These are phyloP conservation scores for Tetraselmis striata DNA, from an alignment of 139 green algal species.

Conservation along the genomic window DNA sequence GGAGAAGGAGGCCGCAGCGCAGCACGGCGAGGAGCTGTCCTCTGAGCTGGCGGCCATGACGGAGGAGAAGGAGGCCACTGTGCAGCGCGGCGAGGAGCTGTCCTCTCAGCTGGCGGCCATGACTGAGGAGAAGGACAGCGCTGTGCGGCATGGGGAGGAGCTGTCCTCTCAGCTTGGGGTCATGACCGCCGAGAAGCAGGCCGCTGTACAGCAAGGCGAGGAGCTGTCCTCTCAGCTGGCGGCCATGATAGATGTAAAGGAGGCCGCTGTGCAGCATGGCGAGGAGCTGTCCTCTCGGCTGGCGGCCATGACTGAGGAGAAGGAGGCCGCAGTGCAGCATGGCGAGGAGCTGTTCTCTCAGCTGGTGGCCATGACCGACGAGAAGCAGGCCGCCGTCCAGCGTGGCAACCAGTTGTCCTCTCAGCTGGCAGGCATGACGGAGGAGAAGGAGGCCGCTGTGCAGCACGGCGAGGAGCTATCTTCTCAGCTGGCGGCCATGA, in stretches of 20 bases:
- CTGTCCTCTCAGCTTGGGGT: not conserved
- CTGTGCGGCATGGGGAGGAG: not conserved
- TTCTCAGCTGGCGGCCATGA: not conserved
- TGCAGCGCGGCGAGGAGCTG: not conserved
- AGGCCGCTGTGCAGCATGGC: not conserved
- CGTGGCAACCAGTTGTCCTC: not conserved
- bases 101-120: not conserved
- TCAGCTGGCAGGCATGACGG: not conserved
- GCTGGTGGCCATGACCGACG: not conserved
- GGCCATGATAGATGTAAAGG: not conserved
- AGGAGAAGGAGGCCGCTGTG: not conserved
- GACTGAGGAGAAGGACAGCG: not conserved
- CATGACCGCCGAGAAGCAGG: not conserved
- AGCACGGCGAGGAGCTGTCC: not conserved
- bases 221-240: not conserved
- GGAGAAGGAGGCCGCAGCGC: not conserved
- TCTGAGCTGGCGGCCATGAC: not conserved
- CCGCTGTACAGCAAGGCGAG: not conserved
- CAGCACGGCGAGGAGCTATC: not conserved
- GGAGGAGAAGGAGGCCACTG: not conserved
- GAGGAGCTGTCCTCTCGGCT: not conserved
- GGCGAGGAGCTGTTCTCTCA: not conserved
- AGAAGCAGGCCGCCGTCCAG: not conserved
- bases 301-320: not conserved
- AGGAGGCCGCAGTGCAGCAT: not conserved